Evolutionary conservation across 805 yeast genomes (phyloP).

Genomic region (Nematodospora valgi): DNA sequence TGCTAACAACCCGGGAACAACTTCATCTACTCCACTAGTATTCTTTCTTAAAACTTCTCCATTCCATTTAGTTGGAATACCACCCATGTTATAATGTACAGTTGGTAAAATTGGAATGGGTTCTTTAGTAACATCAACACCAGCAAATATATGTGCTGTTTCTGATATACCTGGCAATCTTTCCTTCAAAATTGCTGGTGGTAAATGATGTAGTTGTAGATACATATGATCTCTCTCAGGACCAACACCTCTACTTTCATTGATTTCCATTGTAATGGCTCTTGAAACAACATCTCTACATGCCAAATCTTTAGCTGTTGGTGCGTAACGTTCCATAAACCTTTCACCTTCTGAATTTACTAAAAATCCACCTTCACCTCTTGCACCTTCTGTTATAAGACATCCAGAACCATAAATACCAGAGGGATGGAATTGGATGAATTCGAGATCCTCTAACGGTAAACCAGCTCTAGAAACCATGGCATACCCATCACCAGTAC

Average conservation of each 20-base stretch:
- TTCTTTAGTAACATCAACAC: conserved; percentile 98
- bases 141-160: conserved; percentile 97
- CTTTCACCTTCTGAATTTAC: conserved; percentile 97
- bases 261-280: conserved; percentile 97
- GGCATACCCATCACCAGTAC: conserved; percentile 99
- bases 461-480: conserved; percentile 98
- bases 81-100: conserved; percentile 99
- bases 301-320: conserved; percentile 97
- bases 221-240: conserved; percentile 92
- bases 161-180: conserved; percentile 99
- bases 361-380: conserved; percentile 99
- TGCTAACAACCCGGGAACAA: conserved; percentile 90
- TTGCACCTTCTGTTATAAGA: conserved; percentile 97
- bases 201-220: conserved; percentile 91
- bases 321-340: conserved; percentile 99
- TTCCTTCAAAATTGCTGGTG: conserved; percentile 86
- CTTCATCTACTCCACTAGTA: conserved; percentile 82
- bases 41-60: conserved; percentile 90
- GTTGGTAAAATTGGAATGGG: conserved; percentile 98
- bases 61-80: conserved; percentile 96
- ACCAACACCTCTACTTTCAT: conserved; percentile 99
- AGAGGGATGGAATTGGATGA: conserved; percentile 98
- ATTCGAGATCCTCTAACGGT: conserved; percentile 96
- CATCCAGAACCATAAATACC: conserved; percentile 99
- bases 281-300: conserved; percentile 98